Base-by-base conservation (phyloP, 1,284 basidiomycete species). In the Mrakiaceae sp. region DNA sequence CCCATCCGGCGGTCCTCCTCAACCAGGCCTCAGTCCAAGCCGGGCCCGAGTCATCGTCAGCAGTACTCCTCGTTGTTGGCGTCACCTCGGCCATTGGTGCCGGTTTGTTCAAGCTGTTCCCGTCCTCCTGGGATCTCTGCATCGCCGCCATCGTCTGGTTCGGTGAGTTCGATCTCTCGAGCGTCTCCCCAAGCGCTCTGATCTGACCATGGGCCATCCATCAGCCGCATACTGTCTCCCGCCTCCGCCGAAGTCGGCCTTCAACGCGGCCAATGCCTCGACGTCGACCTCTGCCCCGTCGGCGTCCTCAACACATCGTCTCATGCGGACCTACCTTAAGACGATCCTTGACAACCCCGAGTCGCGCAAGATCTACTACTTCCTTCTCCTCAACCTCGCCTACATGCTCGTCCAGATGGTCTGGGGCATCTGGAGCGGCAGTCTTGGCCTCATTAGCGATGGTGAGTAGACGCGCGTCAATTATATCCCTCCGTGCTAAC, bases 361-460 rank as follows among this genome's bases (percentile, higher is more conserved):
- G 73, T 95, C 90, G 27, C 82, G 92, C 69, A 90, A 89, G 76
- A 98, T 99, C 68, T 98, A 96, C 76, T 95, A 94, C 74, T 99
- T 99, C 78, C 81, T 98, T 62, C 82, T 94, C 75, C 80, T 99
- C 63, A 98, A 99, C 74, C 80, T 98, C 74, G 87, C 84, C 67
- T 99, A 93, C 76, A 98, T 99, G 96, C 81, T 90, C 47, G 85
- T 95, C 11, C 91, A 95, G 76, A 90, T 95, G 87, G 75, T 89
- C 64, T 98, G 95, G 74, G 96, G 96, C 5, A 86, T 98, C 40
- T 95, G 93, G 87, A 99, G 96, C 40, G 98, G 98, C 74, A 93
- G 89, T 71, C 77, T 99, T 58, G 96, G 96, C 1, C 79, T 99
- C 47, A 98, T 99, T 66, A 96, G 92, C 12, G 96, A 99, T 75